phyloP scores from a whole-genome alignment of 1,284 basidiomycete genomes.

The Melanopsichium pennsylvanicum region DNA sequence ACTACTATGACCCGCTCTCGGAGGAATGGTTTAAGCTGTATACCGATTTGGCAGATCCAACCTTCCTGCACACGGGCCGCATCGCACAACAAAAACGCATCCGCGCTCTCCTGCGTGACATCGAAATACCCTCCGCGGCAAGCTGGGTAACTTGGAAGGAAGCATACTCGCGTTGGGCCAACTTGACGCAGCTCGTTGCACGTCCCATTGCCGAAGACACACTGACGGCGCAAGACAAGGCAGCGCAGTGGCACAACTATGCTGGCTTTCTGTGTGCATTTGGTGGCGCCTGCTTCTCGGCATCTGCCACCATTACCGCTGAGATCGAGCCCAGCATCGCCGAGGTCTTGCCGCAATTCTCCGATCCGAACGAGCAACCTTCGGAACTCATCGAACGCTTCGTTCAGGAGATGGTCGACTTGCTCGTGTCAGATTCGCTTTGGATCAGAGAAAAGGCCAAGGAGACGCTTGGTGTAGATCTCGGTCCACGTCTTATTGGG shows the following conservation, averaged over 20 bases:
- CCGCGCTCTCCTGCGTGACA: slow-evolving; percentile 74
- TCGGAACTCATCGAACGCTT: slow-evolving; percentile 50
- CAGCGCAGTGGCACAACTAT: slow-evolving; percentile 81
- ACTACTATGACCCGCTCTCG: slow-evolving; percentile 28
- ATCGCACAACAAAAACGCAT: slow-evolving; percentile 82
- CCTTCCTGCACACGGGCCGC: slow-evolving; percentile 68
- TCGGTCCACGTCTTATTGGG: slow-evolving; percentile 47
- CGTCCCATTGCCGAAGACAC: slow-evolving; percentile 73
- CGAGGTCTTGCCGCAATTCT: slow-evolving; percentile 27
- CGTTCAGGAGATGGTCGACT: slow-evolving; percentile 61
- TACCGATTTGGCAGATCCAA: slow-evolving; percentile 42
- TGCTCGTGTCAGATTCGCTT: slow-evolving; percentile 60
- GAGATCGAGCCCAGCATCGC: slow-evolving; percentile 24
- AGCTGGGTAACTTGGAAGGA: slow-evolving; percentile 82
- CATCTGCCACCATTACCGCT: slow-evolving; percentile 13
- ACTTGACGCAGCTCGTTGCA: slow-evolving; percentile 65
- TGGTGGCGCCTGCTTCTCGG: slow-evolving; percentile 72
- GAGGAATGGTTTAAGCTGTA: slow-evolving; percentile 49
- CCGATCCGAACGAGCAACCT: slow-evolving; percentile 29
- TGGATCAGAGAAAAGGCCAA: slow-evolving; percentile 64
- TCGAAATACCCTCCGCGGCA: slow-evolving; percentile 73
- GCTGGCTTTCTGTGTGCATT: slow-evolving; percentile 81
- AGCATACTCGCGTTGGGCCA: slow-evolving; percentile 76
- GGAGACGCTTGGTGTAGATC: slow-evolving; percentile 59
- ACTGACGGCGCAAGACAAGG: slow-evolving; percentile 50